Base-by-base conservation (phyloP, 441 rosid species). In the Pelargonium fulgidum region DNA sequence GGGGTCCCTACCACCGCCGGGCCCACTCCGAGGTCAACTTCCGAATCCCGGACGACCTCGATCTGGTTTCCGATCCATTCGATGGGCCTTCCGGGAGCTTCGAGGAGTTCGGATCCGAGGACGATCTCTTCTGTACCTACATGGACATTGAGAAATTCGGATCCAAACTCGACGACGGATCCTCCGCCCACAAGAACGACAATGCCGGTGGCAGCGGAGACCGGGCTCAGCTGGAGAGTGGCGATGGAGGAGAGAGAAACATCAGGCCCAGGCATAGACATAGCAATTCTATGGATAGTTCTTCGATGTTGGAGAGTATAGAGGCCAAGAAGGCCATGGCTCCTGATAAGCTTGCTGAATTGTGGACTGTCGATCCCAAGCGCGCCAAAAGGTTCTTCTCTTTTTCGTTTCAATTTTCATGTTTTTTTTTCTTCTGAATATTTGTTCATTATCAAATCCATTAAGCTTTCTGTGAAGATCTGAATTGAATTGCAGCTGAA, bases 311-410 rank as follows among this genome's bases (percentile, higher is more conserved):
- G 86, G 96, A 86, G 65, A 82, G 92, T 1, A 84, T 90, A 19
- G 97, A 93, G 73, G 92, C 97, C 5, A 89, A 89, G 84, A 93
- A 90, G 83, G 98, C 98, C 59, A 89, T 93, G 98, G 90, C 88
- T 75, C 91, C 98, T 67, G 89, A 85, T 66, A 93, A 89, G 77
- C 93, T 93, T 45, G 94, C 91, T 22, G 96, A 90, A 82, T 78
- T 93, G 69, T 89, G 96, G 96, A 73, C 81, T 20, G 61, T 86
- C 24, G 98, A 93, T 77, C 98, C 98, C 9, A 90, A 90, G 70
- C 78, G 85, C 73, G 98, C 98, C 68, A 93, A 90, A 82, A 93
- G 98, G 98, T 89, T 68, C 68, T 11, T 6, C 44, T 6, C 52
- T 22, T 58, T n/a, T n/a, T n/a, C n/a, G n/a, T n/a, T n/a, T n/a